Conservation (phyloP, 495 filamentous ascomycete genomes). For the Daldinia bambusicola region DNA sequence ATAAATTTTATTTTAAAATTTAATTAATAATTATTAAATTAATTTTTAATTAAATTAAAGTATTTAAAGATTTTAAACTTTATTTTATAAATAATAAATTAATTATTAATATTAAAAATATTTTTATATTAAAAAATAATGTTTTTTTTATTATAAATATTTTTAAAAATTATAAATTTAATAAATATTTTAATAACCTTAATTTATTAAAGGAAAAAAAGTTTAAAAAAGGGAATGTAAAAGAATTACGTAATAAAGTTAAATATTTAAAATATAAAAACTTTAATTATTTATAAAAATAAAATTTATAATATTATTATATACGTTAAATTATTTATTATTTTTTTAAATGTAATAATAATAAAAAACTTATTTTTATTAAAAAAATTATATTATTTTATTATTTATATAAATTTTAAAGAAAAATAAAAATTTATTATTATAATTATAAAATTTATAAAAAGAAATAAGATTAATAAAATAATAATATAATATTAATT, state of each 20-base stretch:
- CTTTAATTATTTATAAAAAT: neutral
- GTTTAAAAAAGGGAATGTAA: neutral
- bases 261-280: neutral
- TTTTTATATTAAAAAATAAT: neutral
- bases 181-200: neutral
- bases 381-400: neutral
- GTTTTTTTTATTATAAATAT: neutral
- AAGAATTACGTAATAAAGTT: neutral
- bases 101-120: neutral
- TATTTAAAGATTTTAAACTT: neutral
- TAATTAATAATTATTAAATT: neutral
- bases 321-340: neutral
- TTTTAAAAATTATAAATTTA: slow-evolving; percentile 3
- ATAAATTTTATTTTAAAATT: neutral
- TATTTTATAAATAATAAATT: neutral
- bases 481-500: neutral
- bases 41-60: neutral
- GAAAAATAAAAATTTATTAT: neutral
- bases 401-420: no score
- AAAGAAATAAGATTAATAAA: neutral
- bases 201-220: neutral
- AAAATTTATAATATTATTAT: neutral
- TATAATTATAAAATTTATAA: neutral
- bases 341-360: neutral
- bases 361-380: neutral